Evolutionary conservation across 345 rosid species (phyloP).

Genomic region (Iberis pinnata): DNA sequence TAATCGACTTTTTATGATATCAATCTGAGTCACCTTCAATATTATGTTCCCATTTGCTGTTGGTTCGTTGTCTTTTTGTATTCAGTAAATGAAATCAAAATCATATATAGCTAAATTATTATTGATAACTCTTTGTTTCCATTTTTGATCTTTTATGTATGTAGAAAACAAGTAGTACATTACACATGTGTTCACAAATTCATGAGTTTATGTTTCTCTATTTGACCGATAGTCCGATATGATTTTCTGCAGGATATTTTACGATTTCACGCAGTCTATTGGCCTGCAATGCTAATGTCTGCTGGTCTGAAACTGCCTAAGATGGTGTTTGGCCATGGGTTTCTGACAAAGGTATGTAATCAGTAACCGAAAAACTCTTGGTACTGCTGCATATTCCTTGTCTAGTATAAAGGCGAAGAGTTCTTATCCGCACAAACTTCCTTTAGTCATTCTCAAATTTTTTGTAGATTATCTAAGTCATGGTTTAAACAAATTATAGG

Average conservation of each 20-base stretch:
- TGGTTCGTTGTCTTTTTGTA: no score
- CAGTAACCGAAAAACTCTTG: conserved; percentile 8
- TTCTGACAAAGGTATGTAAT: conserved; percentile 76
- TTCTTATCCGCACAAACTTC: background rate
- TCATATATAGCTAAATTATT: no score
- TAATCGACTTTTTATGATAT: background rate
- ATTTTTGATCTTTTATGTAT: background rate
- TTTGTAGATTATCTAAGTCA: no score
- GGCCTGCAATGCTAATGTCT: conserved; percentile 99
- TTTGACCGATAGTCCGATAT: background rate
- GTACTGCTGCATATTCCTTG: background rate
- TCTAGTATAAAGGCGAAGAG: background rate
- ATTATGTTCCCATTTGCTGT: no score
- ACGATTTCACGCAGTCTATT: conserved; percentile 91
- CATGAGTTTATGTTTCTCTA: background rate
- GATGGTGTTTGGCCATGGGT: conserved; percentile 90
- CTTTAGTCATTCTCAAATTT: background rate
- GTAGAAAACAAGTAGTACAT: background rate
- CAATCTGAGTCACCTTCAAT: background rate
- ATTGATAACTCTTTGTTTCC: background rate
- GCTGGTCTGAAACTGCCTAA: conserved; percentile 78
- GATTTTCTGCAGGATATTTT: conserved; percentile 68
- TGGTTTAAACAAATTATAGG: conserved; percentile 53
- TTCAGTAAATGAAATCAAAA: no score
- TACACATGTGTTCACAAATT: background rate